These are phyloP conservation scores for Saitozyma sp. DNA, from an alignment of 768 basidiomycete genomes.

Conservation along the genomic window DNA sequence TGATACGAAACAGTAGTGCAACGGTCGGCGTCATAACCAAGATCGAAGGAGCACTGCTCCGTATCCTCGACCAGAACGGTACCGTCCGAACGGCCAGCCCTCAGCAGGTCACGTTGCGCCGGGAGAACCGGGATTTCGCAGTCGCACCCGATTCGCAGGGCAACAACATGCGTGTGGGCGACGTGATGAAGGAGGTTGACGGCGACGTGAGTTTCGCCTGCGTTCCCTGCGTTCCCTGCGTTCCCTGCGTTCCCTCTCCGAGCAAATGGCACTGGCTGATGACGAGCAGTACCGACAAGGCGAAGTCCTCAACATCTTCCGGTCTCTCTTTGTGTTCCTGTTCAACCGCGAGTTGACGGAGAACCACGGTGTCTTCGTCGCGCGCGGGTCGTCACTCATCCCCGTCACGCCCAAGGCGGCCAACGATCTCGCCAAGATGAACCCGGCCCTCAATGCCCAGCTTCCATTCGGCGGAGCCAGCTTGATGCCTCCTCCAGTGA, in stretches of 20 bases:
- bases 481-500: slow-evolving; percentile 39
- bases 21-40: slow-evolving; percentile 97
- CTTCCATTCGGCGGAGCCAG: slow-evolving; percentile 42
- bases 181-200: slow-evolving; percentile 88
- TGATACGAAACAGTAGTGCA: slow-evolving; percentile 63
- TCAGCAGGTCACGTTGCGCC: slow-evolving; percentile 89
- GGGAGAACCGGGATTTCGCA: slow-evolving; percentile 70
- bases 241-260: no score
- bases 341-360: slow-evolving; percentile 87
- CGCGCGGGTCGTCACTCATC: slow-evolving; percentile 74
- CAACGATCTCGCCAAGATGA: slow-evolving; percentile 86
- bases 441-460: slow-evolving; percentile 63
- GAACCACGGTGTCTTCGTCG: slow-evolving; percentile 93
- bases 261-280: slow-evolving; percentile 21
- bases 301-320: slow-evolving; percentile 86
- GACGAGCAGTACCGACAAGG: slow-evolving; percentile 72
- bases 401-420: slow-evolving; percentile 82
- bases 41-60: slow-evolving; percentile 92
- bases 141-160: slow-evolving; percentile 88
- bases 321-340: slow-evolving; percentile 89
- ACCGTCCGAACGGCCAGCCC: slow-evolving; percentile 85
- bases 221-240: no score
- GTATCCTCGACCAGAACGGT: slow-evolving; percentile 91
- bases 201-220: slow-evolving; percentile 66
- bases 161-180: slow-evolving; percentile 79